phyloP scores from a whole-genome alignment of 108 stramenopile genomes.

The Cylindrotheca closterium region DNA sequence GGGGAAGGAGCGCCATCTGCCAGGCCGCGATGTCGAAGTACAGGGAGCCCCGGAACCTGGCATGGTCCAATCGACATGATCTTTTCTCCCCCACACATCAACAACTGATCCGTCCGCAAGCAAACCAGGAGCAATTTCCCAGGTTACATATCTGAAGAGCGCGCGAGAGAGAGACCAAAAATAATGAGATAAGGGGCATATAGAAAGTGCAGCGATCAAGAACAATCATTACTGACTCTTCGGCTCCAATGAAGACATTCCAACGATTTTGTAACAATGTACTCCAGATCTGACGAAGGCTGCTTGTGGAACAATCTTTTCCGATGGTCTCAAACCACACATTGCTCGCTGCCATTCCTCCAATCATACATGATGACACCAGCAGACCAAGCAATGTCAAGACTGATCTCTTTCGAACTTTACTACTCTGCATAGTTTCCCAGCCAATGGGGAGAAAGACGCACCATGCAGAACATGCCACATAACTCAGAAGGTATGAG shows the following conservation, averaged over 20 bases:
- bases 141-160: conserved; percentile 58
- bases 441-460: conserved; percentile 59
- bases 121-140: conserved; percentile 86
- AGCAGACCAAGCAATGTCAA: not conserved
- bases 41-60: conserved; percentile 82
- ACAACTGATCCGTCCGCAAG: conserved; percentile 78
- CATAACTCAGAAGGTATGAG: conserved; percentile 69
- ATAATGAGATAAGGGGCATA: no score
- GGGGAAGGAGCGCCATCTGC: conserved; percentile 84
- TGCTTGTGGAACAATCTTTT: conserved; percentile 55
- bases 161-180: not conserved
- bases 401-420: not conserved
- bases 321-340: conserved; percentile 79
- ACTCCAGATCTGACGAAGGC: conserved; percentile 63
- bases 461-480: conserved; percentile 74
- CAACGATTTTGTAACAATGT: conserved; percentile 81
- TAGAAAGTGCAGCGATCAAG: not conserved
- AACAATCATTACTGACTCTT: conserved; percentile 54
- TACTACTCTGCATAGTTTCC: conserved; percentile 7
- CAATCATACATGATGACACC: conserved; percentile 36
- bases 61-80: conserved; percentile 71
- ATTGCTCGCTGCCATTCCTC: conserved; percentile 51
- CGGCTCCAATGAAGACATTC: conserved; percentile 89
- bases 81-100: conserved; percentile 74
- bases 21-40: conserved; percentile 76